Base-by-base conservation (phyloP, 306 rosid species). In the Clitoria ternatea region DNA sequence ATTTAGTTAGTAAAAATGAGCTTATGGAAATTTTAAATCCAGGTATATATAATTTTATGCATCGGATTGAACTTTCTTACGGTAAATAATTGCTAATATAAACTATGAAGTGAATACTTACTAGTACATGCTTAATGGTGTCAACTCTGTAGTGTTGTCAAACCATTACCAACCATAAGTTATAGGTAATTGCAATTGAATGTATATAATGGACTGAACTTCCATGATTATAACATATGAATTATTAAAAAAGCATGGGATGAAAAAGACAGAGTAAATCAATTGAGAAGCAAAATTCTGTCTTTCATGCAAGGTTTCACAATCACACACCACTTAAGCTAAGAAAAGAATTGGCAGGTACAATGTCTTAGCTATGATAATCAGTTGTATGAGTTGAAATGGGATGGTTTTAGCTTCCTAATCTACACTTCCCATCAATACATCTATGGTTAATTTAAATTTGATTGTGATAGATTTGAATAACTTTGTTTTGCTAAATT, bases 231-330 rank as follows among this genome's bases (percentile, higher is more conserved):
- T 24, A 75, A 30, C 66, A 77, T 15, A 43, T 24, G 60, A 40
- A 50, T 52, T 43, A 30, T 30, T 19, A 50, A 20, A 43, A 40
- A 23, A 39, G 30, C n/a, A 22, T 24, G 5, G 14, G 19, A 30
- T 4, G 5, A 29, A 49, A 23, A 77, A 9, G 3, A 40, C 5
- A 30, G 0, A 50, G 30, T 24, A 70, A 62, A 42, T 50, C 40
- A 69, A 52, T 18, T 27, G 29, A 24, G 50, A 61, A 61, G n/a
- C 19, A 12, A 44, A 71, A 20, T 22, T 11, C 29, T 54, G 36
- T 35, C 30, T n/a, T 53, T 77, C 15, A 18, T 71, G 12, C 24
- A 33, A 62, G 68, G 72, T 65, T 78, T 78, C 69, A 64, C 78
- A 23, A 64, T 71, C 74, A 71, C 14, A 22, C 18, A 9, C 74